Conservation (phyloP, 108 stramenopile genomes). For the Skeletonema costatum region DNA sequence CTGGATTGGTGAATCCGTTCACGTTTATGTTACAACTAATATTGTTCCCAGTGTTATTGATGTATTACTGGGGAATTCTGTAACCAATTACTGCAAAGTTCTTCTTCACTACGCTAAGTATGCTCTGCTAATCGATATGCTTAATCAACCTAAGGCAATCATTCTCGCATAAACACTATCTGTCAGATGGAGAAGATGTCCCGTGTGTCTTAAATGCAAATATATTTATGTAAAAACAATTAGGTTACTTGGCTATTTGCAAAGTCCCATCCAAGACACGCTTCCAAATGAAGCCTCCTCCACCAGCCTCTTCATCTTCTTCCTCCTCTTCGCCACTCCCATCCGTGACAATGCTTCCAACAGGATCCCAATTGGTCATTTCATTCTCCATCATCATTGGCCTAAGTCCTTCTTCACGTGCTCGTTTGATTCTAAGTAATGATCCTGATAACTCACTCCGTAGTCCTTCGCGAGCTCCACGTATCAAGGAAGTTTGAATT, state of each 20-base stretch:
- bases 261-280: slow-evolving; percentile 49
- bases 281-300: slow-evolving; percentile 47
- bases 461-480: slow-evolving; percentile 57
- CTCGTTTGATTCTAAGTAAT: slow-evolving; percentile 63
- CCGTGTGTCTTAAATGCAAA: no score
- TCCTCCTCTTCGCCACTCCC: slow-evolving; percentile 4
- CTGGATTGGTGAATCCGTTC: slow-evolving; percentile 40
- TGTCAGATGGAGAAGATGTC: neutral
- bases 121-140: no score
- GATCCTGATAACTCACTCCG: slow-evolving; percentile 69
- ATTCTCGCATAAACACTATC: no score
- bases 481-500: slow-evolving; percentile 45
- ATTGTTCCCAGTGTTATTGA: slow-evolving; percentile 17
- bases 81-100: neutral
- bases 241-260: slow-evolving; percentile 46
- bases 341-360: neutral
- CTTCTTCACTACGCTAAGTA: no score
- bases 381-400: slow-evolving; percentile 22
- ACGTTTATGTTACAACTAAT: slow-evolving; percentile 46
- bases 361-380: neutral
- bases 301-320: slow-evolving; percentile 11
- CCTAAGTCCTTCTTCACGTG: slow-evolving; percentile 45
- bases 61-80: neutral
- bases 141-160: no score
- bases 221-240: neutral